A percentile compares a stretch with the other conserved stretches of the same genome.
Evolutionary conservation across 805 yeast genomes (phyloP).

Genomic region (Lipomyces yamadae): DNA sequence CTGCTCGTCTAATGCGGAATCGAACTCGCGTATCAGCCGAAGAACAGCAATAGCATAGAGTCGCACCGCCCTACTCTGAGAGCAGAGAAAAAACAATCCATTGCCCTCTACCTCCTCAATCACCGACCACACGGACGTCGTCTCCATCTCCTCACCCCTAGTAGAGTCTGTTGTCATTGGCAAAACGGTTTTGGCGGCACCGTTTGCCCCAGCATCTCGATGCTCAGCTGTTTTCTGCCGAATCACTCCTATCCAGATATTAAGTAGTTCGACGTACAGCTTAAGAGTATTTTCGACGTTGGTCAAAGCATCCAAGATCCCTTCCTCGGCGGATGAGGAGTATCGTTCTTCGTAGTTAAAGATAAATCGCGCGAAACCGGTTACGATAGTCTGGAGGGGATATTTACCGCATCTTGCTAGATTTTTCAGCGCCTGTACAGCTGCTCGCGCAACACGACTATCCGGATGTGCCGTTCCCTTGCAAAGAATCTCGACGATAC

Average conservation of each 20-base stretch:
- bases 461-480: slow-evolving; percentile 76
- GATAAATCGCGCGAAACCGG: slow-evolving; percentile 77
- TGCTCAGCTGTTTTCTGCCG: slow-evolving; percentile 46
- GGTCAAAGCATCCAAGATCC: slow-evolving; percentile 9
- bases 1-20: slow-evolving; percentile 71
- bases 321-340: slow-evolving; percentile 29
- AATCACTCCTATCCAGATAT: slow-evolving; percentile 79
- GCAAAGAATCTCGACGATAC: slow-evolving; percentile 74
- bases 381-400: slow-evolving; percentile 59
- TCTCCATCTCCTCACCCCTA: slow-evolving; percentile 66
- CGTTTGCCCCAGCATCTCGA: slow-evolving; percentile 24
- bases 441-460: slow-evolving; percentile 63
- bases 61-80: slow-evolving; percentile 79
- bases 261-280: slow-evolving; percentile 77
- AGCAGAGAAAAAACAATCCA: slow-evolving; percentile 87
- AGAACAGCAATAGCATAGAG: slow-evolving; percentile 76
- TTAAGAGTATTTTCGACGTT: slow-evolving; percentile 42
- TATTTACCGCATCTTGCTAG: slow-evolving; percentile 63
- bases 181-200: slow-evolving; percentile 26
- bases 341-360: slow-evolving; percentile 71
- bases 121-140: slow-evolving; percentile 78
- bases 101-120: slow-evolving; percentile 96
- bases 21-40: slow-evolving; percentile 82
- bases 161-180: slow-evolving; percentile 40
- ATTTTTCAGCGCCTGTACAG: slow-evolving; percentile 64